Evolutionary conservation across 805 yeast species (phyloP).

Genomic region (Ogataea kodamae): DNA sequence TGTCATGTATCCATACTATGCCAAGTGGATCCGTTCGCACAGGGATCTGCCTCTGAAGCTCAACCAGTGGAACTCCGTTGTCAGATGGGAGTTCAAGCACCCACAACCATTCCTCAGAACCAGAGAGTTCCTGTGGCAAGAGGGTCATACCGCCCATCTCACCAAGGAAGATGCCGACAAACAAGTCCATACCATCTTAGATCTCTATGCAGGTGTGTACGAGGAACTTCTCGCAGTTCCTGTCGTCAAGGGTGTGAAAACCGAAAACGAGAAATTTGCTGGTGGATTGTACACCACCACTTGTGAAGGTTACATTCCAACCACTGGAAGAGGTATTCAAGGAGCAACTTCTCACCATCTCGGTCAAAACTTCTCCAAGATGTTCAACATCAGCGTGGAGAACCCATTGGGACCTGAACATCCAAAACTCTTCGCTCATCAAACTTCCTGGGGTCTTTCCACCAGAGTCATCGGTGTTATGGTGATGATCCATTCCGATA

Average conservation of each 20-base stretch:
- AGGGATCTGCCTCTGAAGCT: constrained; percentile 94
- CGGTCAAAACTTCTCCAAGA: constrained; percentile 97
- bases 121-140: constrained; percentile 99
- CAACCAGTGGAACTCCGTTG: constrained; percentile 99
- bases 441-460: constrained; percentile 98
- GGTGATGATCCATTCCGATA: constrained; percentile 98
- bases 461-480: constrained; percentile 99
- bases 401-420: constrained; percentile 87
- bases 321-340: constrained; percentile 99
- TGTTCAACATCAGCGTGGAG: constrained; percentile 95
- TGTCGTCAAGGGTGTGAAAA: constrained; percentile 89
- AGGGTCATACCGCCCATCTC: constrained; percentile 98
- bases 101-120: constrained; percentile 99
- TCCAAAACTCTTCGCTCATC: constrained; percentile 86
- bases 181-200: constrained; percentile 85
- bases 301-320: constrained; percentile 93
- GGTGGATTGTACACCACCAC: constrained; percentile 97
- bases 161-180: constrained; percentile 73
- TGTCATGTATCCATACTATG: constrained; percentile 98
- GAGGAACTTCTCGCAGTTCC: constrained; percentile 96
- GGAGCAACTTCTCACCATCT: constrained; percentile 98
- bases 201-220: constrained; percentile 79
- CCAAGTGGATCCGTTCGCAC: constrained; percentile 98
- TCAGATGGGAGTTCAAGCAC: constrained; percentile 99
- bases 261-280: constrained; percentile 97